phyloP scores from a whole-genome alignment of 495 filamentous ascomycete species.

The Rusavskia elegans region DNA sequence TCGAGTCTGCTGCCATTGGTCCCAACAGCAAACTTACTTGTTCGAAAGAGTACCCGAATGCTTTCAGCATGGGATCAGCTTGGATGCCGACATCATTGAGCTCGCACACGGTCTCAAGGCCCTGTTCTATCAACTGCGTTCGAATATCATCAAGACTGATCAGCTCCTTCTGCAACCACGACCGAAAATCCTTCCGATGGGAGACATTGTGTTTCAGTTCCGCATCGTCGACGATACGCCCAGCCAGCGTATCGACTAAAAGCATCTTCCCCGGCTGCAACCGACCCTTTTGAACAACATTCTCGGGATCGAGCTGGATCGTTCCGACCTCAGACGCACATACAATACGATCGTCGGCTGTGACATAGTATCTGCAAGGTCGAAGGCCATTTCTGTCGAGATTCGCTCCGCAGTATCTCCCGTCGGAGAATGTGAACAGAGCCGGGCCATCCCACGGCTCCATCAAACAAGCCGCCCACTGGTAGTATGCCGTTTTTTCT shows the following conservation, averaged over 20 bases:
- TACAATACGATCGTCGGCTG: conserved; percentile 95
- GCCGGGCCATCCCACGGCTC: conserved; percentile 98
- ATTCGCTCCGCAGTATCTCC: conserved; percentile 94
- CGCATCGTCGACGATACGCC: conserved; percentile 87
- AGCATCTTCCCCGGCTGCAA: conserved; percentile 96
- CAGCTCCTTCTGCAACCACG: conserved; percentile 80
- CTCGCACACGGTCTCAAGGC: conserved; percentile 45
- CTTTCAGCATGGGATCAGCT: conserved; percentile 68
- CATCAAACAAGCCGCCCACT: conserved; percentile 99
- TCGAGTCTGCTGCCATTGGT: conserved; percentile 96
- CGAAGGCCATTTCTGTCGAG: conserved; percentile 96
- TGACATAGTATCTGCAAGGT: conserved; percentile 96
- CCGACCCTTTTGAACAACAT: conserved; percentile 85
- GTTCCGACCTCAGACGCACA: conserved; percentile 97
- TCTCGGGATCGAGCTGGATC: conserved; percentile 80
- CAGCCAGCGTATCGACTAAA: conserved; percentile 87
- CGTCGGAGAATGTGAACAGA: conserved; percentile 95
- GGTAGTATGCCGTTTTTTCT: conserved; percentile 94
- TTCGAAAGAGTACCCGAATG: conserved; percentile 94
- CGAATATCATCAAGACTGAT: conserved; percentile 67
- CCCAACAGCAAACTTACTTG: conserved; percentile 88
- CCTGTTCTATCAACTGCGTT: conserved; percentile 37
- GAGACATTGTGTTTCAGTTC: conserved; percentile 88
- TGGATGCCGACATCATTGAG: conserved; percentile 65
- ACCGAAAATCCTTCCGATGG: conserved; percentile 66